A percentile compares a stretch with the other conserved stretches of the same genome.
Conservation (phyloP, 2,329 filamentous ascomycete species). For the Phymatotrichopsis omnivora region DNA sequence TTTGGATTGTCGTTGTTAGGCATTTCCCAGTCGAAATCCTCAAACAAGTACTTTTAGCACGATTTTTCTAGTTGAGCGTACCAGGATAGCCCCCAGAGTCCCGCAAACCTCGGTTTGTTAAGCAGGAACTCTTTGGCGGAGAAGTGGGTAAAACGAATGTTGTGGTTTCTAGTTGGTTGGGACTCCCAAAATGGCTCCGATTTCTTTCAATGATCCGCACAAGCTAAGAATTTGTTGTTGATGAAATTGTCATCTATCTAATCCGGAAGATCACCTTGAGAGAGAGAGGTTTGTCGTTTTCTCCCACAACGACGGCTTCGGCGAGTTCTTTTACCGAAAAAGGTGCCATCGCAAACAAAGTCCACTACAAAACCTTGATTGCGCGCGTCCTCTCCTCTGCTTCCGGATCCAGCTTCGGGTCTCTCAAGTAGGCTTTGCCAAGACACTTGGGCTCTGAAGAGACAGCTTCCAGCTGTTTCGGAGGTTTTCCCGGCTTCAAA, state of each 20-base stretch:
- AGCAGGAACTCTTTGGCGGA: constrained; percentile 29
- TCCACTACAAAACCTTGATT: constrained; percentile 30
- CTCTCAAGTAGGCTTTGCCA: too few relatives aligned
- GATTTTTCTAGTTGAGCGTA: not conserved
- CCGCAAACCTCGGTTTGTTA: too few relatives aligned
- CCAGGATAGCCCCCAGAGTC: constrained; percentile 4
- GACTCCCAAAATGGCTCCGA: constrained; percentile 5
- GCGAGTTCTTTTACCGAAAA: constrained; percentile 30
- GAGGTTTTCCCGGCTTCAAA: too few relatives aligned
- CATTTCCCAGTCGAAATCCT: too few relatives aligned
- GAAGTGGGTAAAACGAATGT: constrained; percentile 22
- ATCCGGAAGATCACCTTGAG: too few relatives aligned
- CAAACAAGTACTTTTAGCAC: constrained; percentile 10
- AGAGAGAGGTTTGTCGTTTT: constrained; percentile 29
- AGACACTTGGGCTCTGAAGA: too few relatives aligned
- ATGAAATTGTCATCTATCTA: too few relatives aligned
- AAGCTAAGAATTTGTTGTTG: constrained; percentile 34
- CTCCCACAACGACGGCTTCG: constrained; percentile 33
- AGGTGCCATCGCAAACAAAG: constrained; percentile 28
- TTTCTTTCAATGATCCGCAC: constrained; percentile 33
- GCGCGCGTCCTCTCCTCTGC: too few relatives aligned
- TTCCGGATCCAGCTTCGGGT: too few relatives aligned
- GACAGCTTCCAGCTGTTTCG: too few relatives aligned
- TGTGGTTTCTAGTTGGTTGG: too few relatives aligned
- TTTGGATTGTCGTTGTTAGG: not conserved